Evolutionary conservation across 2,329 filamentous ascomycete species (phyloP), one percentile per base, ranked within the genome.

Genomic region (Neocatenulostroma microsporum): DNA sequence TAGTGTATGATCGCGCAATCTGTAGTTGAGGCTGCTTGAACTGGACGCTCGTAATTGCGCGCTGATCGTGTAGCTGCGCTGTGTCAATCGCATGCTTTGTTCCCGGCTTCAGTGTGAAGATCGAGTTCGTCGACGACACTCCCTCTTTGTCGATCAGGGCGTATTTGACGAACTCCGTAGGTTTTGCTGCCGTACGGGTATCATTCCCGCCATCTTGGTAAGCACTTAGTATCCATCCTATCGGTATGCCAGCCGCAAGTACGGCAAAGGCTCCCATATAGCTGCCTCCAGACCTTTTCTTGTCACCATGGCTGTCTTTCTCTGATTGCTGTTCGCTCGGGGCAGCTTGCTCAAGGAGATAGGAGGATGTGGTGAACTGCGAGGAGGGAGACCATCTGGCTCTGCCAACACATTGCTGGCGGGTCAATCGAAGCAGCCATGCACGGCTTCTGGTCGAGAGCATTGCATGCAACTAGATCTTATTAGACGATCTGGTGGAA

Each of bases 1-100:
- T 87, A 3, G 91, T 96, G 62, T 98, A 98, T 40, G 86, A 80
- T 44, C 91, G 69, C 28, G 85, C 84, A 50, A 98, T 94, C 62
- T 95, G 88, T 39, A 96, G 65, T 58, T 94, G 80, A 2, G 91
- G 91, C 64, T 96, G 91, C 64, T 94, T 94, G 55, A 94, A 78
- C 66, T 95, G 83, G 21, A 96, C 81, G 45, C 82, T 87, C 82
- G 86, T 94, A 27, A 93, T 71, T 4, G 83, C 82, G 38, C 74
- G 69, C 31, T 50, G 37, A 20, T 40, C 39, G 11, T 36, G 26
- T 15, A 44, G 40, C 14, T 45, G 42, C 27, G 39, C 39, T 7
- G 46, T 33, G 30, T 53, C 49, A 2, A 54, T 30, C 4, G 36
- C 29, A 2, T 37, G 32, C 13, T 32, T 40, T 4, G 37, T 30